phyloP scores from a whole-genome alignment of 2,329 filamentous ascomycete genomes.

The Didymella glomerata region DNA sequence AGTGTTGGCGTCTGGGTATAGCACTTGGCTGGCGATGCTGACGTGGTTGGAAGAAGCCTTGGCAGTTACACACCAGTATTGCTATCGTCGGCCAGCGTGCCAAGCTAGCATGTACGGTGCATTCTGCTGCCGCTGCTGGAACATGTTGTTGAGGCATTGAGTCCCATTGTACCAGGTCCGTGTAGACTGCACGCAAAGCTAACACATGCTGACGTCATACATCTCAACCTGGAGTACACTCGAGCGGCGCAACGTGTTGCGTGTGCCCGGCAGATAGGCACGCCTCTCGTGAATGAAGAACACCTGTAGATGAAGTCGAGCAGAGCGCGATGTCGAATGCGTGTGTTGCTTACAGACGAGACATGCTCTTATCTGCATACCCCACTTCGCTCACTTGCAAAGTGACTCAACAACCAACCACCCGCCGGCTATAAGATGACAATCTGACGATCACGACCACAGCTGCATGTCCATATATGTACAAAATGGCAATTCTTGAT shows the following conservation, averaged over 20 bases:
- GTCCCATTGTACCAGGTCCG: background rate
- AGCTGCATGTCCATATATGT: background rate
- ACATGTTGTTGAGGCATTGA: too few relatives aligned
- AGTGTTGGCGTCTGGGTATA: background rate
- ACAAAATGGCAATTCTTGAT: background rate
- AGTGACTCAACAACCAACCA: conserved; percentile 12
- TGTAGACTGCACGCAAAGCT: background rate
- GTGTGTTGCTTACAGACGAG: background rate
- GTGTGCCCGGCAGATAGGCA: too few relatives aligned
- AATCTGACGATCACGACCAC: background rate
- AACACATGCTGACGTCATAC: background rate
- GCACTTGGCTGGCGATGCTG: too few relatives aligned
- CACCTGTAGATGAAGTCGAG: too few relatives aligned
- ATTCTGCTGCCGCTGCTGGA: background rate
- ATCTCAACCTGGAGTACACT: background rate
- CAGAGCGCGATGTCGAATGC: background rate
- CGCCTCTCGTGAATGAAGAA: background rate
- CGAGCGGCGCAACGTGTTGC: background rate
- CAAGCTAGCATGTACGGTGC: too few relatives aligned
- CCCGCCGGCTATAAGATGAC: background rate
- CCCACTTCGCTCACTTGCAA: conserved; percentile 3
- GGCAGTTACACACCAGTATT: too few relatives aligned
- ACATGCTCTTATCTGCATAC: conserved; percentile 5
- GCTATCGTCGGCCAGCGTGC: too few relatives aligned
- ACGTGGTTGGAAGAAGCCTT: background rate